These are phyloP conservation scores for Yamadazyma conglobata DNA, from an alignment of 1,139 yeast genomes.

Conservation along the genomic window DNA sequence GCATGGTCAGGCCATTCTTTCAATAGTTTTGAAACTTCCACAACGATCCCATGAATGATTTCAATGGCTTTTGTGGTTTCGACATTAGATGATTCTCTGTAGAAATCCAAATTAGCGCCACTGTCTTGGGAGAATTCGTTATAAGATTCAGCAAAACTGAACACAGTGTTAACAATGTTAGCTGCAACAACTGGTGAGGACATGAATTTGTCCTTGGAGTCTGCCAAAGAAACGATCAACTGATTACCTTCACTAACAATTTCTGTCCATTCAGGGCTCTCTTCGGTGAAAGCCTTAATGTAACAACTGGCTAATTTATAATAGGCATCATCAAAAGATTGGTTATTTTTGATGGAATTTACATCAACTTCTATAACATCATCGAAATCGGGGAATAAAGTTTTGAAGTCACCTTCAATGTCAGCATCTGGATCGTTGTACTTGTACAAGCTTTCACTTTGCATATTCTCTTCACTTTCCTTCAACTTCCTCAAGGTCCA, in stretches of 20 bases:
- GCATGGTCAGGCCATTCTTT: conserved; percentile 95
- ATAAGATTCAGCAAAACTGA: conserved; percentile 29
- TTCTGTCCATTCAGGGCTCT: conserved; percentile 18
- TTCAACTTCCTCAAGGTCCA: conserved; percentile 75
- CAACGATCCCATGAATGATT: conserved; percentile 47
- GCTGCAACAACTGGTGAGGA: conserved; percentile 29
- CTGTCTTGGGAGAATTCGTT: conserved; percentile 17
- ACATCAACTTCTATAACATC: conserved; percentile 46
- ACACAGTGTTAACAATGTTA: conserved; percentile 41
- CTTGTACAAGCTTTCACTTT: conserved; percentile 60
- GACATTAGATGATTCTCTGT: conserved; percentile 57
- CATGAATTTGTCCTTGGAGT: conserved; percentile 18
- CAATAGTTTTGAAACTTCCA: conserved; percentile 47
- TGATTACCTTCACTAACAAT: conserved; percentile 43
- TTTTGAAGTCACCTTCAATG: conserved; percentile 68
- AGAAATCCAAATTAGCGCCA: conserved; percentile 52
- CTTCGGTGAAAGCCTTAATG: conserved; percentile 23
- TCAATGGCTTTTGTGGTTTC: conserved; percentile 62
- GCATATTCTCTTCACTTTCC: conserved; percentile 59
- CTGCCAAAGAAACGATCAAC: conserved; percentile 24
- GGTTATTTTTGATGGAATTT: conserved; percentile 17
- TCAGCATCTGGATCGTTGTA: conserved; percentile 62
- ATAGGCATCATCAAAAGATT: conserved; percentile 29
- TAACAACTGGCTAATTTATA: conserved; percentile 28
- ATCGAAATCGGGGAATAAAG: conserved; percentile 85